Conservation (phyloP, 2,329 filamentous ascomycete genomes). For the Colletotrichum sp. region DNA sequence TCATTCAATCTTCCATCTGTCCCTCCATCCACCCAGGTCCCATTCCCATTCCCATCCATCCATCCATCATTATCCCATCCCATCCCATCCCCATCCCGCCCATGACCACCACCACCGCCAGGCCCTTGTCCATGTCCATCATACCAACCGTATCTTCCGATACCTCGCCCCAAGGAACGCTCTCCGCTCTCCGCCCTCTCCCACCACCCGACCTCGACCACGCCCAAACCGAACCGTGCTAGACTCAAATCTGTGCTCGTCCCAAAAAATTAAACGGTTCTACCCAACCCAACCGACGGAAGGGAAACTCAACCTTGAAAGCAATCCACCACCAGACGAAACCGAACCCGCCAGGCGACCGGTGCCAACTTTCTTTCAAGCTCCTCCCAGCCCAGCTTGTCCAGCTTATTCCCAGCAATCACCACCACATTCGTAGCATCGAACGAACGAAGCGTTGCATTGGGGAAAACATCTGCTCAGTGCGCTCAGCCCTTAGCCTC, state of each 20-base stretch:
- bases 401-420: not conserved
- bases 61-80: not conserved
- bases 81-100: not conserved
- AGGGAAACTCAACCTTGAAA: not conserved
- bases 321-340: not conserved
- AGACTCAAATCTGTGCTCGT: not conserved
- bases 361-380: conserved; percentile 19
- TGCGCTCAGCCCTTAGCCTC: not conserved
- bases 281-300: not conserved
- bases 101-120: not conserved
- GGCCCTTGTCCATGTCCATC: not conserved
- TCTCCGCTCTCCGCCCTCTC: not conserved
- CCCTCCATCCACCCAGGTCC: not conserved
- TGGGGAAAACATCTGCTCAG: not conserved
- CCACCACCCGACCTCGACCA: not conserved
- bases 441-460: not conserved
- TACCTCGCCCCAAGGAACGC: not conserved
- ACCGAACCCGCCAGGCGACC: conserved; percentile 5
- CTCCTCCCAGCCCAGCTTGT: not conserved
- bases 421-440: not conserved
- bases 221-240: not conserved
- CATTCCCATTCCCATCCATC: not conserved
- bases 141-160: not conserved
- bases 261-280: not conserved
- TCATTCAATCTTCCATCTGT: not conserved